These are phyloP conservation scores for Draba incana DNA, from an alignment of 345 rosid species.

Conservation along the genomic window DNA sequence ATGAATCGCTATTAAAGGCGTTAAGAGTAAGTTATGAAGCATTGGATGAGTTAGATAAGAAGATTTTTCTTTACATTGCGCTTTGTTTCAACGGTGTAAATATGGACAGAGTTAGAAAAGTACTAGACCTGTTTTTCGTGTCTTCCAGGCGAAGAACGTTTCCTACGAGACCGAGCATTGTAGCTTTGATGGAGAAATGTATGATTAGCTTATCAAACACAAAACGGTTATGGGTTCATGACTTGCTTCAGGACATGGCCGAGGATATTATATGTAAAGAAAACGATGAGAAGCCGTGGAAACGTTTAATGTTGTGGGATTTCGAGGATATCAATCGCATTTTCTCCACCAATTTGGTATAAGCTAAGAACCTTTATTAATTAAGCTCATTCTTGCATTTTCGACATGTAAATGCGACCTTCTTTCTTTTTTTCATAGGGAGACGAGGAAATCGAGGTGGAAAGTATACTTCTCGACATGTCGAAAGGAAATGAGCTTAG, in stretches of 20 bases:
- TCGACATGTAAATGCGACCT: background rate
- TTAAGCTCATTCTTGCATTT: slow-evolving; percentile 1
- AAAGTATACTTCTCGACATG: slow-evolving; percentile 36
- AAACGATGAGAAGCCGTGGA: slow-evolving; percentile 33
- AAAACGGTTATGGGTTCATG: slow-evolving; percentile 39
- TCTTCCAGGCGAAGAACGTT: slow-evolving; percentile 29
- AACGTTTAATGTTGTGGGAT: slow-evolving; percentile 40
- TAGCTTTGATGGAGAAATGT: slow-evolving; percentile 36
- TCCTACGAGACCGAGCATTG: slow-evolving; percentile 37
- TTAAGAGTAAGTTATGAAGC: slow-evolving; percentile 41
- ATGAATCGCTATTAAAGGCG: slow-evolving; percentile 17
- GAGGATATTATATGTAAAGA: slow-evolving; percentile 34
- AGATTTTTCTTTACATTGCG: slow-evolving; percentile 38
- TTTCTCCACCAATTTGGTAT: slow-evolving; percentile 24
- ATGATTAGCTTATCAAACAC: slow-evolving; percentile 31
- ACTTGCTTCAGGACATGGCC: slow-evolving; percentile 42
- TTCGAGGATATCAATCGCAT: slow-evolving; percentile 34
- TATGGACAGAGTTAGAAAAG: slow-evolving; percentile 38
- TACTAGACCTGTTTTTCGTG: slow-evolving; percentile 33
- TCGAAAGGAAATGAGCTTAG: slow-evolving; percentile 23
- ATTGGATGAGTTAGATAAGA: slow-evolving; percentile 28
- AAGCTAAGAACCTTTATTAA: background rate
- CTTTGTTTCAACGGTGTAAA: slow-evolving; percentile 36
- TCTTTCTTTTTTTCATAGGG: background rate
- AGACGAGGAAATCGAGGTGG: slow-evolving; percentile 33